These are phyloP conservation scores for Monilinia laxa DNA, from an alignment of 2,329 filamentous ascomycete species.

Conservation along the genomic window DNA sequence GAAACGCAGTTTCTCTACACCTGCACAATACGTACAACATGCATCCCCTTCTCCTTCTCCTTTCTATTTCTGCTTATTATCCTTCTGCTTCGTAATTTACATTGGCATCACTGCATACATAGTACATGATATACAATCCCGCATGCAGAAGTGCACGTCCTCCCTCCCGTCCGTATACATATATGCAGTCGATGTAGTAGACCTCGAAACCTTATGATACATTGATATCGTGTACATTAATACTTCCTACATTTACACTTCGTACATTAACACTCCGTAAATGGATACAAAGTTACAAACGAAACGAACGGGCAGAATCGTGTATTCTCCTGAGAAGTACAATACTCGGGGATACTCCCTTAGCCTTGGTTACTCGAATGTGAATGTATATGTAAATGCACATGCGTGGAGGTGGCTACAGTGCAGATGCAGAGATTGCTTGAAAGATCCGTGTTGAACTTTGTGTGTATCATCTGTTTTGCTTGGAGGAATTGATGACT, in stretches of 20 bases:
- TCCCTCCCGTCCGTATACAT: neutral
- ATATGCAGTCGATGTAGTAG: neutral
- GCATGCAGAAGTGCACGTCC: neutral
- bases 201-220: neutral
- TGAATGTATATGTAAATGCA: neutral
- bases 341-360: neutral
- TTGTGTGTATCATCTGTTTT: neutral
- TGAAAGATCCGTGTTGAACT: no score
- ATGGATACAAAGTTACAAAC: no score
- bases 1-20: neutral
- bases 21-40: no score
- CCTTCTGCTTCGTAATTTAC: no score
- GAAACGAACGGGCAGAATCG: neutral
- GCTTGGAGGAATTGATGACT: no score
- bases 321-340: neutral
- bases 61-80: no score
- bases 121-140: neutral
- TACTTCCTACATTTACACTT: neutral
- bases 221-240: neutral
- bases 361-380: neutral
- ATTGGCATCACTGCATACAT: neutral
- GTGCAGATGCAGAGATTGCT: neutral
- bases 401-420: neutral
- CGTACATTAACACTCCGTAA: neutral
- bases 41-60: neutral